Base-by-base conservation (phyloP, 2,329 filamentous ascomycete genomes). In the Diaporthe citriasiana region DNA sequence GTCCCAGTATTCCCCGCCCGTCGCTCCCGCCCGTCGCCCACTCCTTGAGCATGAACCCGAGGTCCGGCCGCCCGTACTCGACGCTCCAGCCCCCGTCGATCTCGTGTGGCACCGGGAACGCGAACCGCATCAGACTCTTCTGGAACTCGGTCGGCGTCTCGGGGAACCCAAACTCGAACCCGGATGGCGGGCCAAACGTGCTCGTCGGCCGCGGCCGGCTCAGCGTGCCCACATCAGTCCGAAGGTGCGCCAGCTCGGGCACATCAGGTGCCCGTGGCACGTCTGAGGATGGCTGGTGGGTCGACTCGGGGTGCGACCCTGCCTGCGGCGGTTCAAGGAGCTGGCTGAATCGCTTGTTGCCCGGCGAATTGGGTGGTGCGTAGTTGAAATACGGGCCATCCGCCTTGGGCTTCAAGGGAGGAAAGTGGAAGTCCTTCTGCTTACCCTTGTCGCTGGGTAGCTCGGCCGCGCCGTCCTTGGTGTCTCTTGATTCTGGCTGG, bases 51-150 rank as follows among this genome's bases (percentile, higher is more conserved):
- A 97, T 94, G 82, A 93, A 96, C 1, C 94, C 93, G 47, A 98
- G 89, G 78, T 98, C 93, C 0, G 96, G 96, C 0, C 96, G 91
- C 25, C 95, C 95, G 82, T 98, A 98, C 83, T 98, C 95, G 19
- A 97, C 95, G 77, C 90, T 93, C 95, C 96, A 98, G 71, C 95
- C 94, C 77, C 94, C 93, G 77, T 92, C 90, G 74, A 91, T 92
- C 83, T 91, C 88, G 79, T 91, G 88, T 42, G 89, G 89, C 47
- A 91, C 85, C 0, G 95, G 90, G 81, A 97, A 97, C 0, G 95
- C 95, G 80, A 97, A 98, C 22, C 95, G 93, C 91, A 97, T 96
- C 66, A 97, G 86, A 78, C 91, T 95, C 87, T 95, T 96, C 80
- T 97, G 95, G 83, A 97, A 94, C 78, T 95, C 92, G 0, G 94